These are phyloP conservation scores for Colletotrichum sp. DNA, from an alignment of 2,329 filamentous ascomycete genomes.

Conservation along the genomic window DNA sequence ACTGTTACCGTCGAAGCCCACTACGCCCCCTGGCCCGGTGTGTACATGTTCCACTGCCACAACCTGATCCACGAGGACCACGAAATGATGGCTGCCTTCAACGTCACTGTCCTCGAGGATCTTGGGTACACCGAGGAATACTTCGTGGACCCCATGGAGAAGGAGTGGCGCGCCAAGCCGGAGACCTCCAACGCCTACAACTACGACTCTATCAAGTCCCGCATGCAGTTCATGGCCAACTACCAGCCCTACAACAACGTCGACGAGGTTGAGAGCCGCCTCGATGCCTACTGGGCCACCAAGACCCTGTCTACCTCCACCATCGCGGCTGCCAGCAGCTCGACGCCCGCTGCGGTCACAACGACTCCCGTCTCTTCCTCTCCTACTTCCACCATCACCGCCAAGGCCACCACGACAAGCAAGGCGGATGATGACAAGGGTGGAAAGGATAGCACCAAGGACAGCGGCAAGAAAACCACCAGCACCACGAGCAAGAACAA, in stretches of 20 bases:
- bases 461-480: background rate
- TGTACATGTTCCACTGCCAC: slow-evolving; percentile 51
- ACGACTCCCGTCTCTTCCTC: background rate
- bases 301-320: background rate
- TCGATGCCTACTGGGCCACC: slow-evolving; percentile 35
- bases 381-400: background rate
- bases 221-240: slow-evolving; percentile 34
- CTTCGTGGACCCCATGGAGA: slow-evolving; percentile 42
- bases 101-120: slow-evolving; percentile 38
- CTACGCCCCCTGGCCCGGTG: slow-evolving; percentile 59
- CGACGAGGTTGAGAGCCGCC: slow-evolving; percentile 29
- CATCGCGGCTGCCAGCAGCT: background rate
- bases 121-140: slow-evolving; percentile 42
- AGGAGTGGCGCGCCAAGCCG: slow-evolving; percentile 35
- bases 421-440: background rate
- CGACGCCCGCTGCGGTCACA: background rate
- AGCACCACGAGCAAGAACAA: background rate
- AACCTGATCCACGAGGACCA: slow-evolving; percentile 47
- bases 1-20: slow-evolving; percentile 47
- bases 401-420: background rate
- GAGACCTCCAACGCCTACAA: slow-evolving; percentile 29
- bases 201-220: slow-evolving; percentile 28
- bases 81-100: slow-evolving; percentile 50
- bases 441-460: background rate
- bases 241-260: slow-evolving; percentile 37